phyloP scores from a whole-genome alignment of 1,284 basidiomycete species.

The Apiotrichum akiyoshidainum region DNA sequence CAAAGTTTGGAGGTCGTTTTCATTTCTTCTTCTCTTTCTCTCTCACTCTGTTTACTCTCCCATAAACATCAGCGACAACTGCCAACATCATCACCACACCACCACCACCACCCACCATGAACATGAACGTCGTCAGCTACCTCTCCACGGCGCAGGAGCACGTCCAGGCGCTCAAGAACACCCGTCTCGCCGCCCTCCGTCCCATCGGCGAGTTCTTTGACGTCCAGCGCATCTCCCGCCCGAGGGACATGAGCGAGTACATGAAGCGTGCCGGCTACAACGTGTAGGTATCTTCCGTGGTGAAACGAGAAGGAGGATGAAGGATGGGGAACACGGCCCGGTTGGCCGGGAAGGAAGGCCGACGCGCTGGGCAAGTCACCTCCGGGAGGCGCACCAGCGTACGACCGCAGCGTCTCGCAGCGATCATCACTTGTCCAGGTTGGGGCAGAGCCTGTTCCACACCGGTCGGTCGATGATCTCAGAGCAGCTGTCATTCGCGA shows the following conservation, averaged over 20 bases:
- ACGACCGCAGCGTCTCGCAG: too few species aligned
- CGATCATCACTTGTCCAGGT: too few species aligned
- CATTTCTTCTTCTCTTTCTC: not conserved
- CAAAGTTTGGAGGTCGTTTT: too few species aligned
- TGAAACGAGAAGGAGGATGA: too few species aligned
- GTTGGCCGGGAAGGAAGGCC: too few species aligned
- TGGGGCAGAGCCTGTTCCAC: too few species aligned
- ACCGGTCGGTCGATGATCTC: too few species aligned
- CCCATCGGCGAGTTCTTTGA: slow-evolving; percentile 78
- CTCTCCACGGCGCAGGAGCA: slow-evolving; percentile 63
- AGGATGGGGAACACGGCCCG: too few species aligned
- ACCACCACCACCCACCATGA: slow-evolving; percentile 27
- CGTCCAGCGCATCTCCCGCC: slow-evolving; percentile 74
- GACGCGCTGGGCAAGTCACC: too few species aligned
- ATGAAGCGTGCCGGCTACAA: slow-evolving; percentile 45
- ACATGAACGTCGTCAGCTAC: slow-evolving; percentile 40
- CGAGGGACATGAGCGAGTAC: slow-evolving; percentile 60
- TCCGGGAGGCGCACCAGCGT: too few species aligned
- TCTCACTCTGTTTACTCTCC: not conserved
- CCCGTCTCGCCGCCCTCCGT: slow-evolving; percentile 75
- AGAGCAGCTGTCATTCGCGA: too few species aligned
- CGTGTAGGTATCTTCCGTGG: slow-evolving; percentile 26
- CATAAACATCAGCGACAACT: not conserved
- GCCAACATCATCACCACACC: not conserved
- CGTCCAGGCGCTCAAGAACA: slow-evolving; percentile 75